Conservation (phyloP, 257 asterid species). For the Solanum sitiens region DNA sequence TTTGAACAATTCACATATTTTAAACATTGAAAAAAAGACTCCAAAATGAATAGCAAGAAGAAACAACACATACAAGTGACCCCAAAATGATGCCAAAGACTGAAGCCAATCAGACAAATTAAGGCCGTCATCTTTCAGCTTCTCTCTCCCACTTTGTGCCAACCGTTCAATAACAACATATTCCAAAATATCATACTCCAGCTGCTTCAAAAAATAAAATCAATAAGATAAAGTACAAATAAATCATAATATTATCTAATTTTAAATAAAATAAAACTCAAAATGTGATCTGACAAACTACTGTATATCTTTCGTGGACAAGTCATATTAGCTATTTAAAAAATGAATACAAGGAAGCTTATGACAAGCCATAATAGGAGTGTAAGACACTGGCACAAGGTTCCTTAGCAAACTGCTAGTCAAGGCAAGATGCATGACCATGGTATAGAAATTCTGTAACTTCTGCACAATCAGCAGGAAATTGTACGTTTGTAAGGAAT, state of each 20-base stretch:
- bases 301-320: background rate
- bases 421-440: background rate
- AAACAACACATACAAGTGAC: conserved; percentile 83
- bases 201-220: conserved; percentile 38
- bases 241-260: background rate
- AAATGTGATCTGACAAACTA: background rate
- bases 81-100: conserved; percentile 99
- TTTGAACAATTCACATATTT: background rate
- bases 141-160: conserved; percentile 98
- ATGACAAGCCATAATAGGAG: background rate
- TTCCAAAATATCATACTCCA: conserved; percentile 96
- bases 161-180: conserved; percentile 95
- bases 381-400: background rate
- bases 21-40: background rate
- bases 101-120: conserved; percentile 99
- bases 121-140: conserved; percentile 98
- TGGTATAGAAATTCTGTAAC: background rate
- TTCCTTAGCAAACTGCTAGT: background rate
- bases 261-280: background rate
- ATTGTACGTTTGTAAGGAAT: background rate
- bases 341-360: background rate
- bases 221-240: background rate
- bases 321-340: background rate
- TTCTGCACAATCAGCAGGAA: background rate
- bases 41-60: background rate